Evolutionary conservation across 1,284 basidiomycete species (phyloP).

Genomic region (Boletus mariae): DNA sequence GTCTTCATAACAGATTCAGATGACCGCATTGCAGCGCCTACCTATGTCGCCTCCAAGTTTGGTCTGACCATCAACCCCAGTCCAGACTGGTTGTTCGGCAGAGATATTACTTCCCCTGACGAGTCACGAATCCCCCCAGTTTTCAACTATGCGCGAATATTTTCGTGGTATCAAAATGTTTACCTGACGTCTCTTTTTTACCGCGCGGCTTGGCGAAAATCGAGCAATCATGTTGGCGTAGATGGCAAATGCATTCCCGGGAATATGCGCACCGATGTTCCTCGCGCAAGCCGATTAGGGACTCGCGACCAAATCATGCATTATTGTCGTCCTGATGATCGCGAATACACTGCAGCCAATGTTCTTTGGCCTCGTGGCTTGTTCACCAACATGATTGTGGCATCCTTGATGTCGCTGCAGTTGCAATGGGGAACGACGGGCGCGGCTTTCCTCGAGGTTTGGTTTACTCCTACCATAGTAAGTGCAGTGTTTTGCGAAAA

Average conservation of each 20-base stretch:
- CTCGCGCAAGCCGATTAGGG: constrained; percentile 22
- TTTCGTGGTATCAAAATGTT: constrained; percentile 25
- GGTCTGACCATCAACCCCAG: constrained; percentile 21
- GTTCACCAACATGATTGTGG: constrained; percentile 32
- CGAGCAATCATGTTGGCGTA: constrained; percentile 1
- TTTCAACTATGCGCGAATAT: constrained; percentile 31
- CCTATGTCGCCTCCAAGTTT: constrained; percentile 8
- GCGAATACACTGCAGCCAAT: not conserved
- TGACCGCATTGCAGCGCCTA: constrained; percentile 2
- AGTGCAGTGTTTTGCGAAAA: not conserved
- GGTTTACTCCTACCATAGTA: constrained; percentile 38
- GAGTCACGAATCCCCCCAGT: constrained; percentile 27
- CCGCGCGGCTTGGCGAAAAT: constrained; percentile 17
- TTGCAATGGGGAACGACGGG: constrained; percentile 41
- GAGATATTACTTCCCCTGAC: constrained; percentile 14
- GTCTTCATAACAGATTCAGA: constrained; percentile 1
- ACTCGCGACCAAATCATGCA: constrained; percentile 23
- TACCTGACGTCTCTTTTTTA: constrained; percentile 23
- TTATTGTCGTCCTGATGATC: constrained; percentile 22
- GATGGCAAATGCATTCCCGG: not conserved
- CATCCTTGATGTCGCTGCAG: constrained; percentile 32
- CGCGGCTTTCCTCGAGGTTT: constrained; percentile 34
- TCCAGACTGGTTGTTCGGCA: constrained; percentile 2
- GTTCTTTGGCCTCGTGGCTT: constrained; percentile 30
- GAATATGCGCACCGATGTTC: not conserved